Evolutionary conservation across 176 grass and related monocot species (phyloP).

Genomic region (Musa troglodytarum): DNA sequence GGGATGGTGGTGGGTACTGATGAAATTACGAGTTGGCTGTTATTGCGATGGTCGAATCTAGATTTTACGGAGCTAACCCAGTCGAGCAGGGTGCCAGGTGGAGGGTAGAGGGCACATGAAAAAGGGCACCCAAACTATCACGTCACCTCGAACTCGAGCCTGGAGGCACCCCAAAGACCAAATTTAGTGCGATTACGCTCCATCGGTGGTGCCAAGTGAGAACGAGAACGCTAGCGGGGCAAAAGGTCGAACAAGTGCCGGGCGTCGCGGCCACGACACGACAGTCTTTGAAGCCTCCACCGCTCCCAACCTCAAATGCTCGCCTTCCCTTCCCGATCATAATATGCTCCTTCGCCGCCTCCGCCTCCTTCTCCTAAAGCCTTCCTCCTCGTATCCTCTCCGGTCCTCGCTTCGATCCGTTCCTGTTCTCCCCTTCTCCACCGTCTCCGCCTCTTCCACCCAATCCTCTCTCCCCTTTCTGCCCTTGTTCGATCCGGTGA

Average conservation of each 20-base stretch:
- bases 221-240: not conserved
- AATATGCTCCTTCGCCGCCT: not conserved
- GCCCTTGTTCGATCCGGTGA: constrained; percentile 19
- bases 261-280: not conserved
- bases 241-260: not conserved
- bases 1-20: no score
- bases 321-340: not conserved
- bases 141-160: no score
- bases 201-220: no score
- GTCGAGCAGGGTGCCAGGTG: no score
- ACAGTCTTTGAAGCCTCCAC: not conserved
- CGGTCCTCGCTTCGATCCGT: not conserved
- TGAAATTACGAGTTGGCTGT: no score
- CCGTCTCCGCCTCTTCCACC: constrained; percentile 9
- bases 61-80: no score
- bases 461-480: constrained; percentile 15
- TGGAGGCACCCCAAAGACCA: no score
- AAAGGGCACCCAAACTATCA: no score
- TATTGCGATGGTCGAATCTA: no score
- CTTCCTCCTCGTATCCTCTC: not conserved
- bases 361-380: not conserved
- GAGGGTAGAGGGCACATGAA: no score
- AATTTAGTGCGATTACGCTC: no score
- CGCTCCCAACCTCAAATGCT: not conserved
- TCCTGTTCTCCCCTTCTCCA: constrained; percentile 8